Evolutionary conservation across 306 rosid species (phyloP).

Genomic region (Styphnolobium japonicum): DNA sequence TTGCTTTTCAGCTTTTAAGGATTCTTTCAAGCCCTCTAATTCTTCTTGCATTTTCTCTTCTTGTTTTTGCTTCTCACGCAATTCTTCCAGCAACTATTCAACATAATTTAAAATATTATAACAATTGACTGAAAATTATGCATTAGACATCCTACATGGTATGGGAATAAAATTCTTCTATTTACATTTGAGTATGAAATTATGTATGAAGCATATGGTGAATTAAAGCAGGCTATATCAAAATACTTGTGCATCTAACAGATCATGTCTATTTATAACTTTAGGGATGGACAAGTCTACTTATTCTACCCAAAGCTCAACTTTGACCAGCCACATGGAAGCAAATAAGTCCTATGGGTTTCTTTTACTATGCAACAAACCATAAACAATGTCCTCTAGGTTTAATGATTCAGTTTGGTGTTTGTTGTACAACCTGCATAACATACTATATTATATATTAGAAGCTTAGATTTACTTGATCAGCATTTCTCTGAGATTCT

Average conservation of each 20-base stretch:
- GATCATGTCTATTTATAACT: neutral
- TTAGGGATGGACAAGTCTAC: neutral
- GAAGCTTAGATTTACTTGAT: constrained; percentile 58
- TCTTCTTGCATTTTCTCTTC: constrained; percentile 71
- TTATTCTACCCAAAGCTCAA: neutral
- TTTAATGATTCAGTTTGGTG: constrained; percentile 12
- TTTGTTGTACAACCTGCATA: neutral
- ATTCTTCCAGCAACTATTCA: constrained; percentile 66
- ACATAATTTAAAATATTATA: constrained; percentile 18
- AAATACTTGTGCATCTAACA: neutral
- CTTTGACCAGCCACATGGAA: neutral
- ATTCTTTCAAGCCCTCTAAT: constrained; percentile 63
- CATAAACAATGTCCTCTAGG: neutral
- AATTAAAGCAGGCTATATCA: neutral
- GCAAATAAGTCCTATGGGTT: neutral
- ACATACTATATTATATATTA: neutral
- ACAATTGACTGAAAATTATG: neutral
- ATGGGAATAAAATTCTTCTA: neutral
- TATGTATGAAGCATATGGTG: neutral
- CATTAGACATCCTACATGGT: neutral
- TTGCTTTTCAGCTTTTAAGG: constrained; percentile 55
- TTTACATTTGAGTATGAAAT: neutral
- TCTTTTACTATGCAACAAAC: constrained; percentile 8
- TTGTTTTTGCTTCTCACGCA: constrained; percentile 62
- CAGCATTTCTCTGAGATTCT: constrained; percentile 77